Percentiles rank a stretch among this genome's conserved stretches.
These are phyloP conservation scores for Tetrapisispora pingtungensis DNA, from an alignment of 805 yeast genomes.

Conservation along the genomic window DNA sequence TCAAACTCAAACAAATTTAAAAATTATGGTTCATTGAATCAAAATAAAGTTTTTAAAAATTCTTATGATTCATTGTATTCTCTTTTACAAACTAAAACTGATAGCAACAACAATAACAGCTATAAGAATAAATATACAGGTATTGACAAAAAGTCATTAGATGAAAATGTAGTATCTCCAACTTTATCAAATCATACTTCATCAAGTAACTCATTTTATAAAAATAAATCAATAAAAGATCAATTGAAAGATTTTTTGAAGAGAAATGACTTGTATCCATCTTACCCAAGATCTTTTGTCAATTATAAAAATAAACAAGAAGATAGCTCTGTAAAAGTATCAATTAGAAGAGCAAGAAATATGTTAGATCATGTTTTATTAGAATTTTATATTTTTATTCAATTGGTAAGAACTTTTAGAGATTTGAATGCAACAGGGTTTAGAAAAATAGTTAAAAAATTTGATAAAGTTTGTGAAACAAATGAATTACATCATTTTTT, in stretches of 20 bases:
- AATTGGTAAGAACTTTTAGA: constrained; percentile 38
- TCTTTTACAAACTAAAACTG: not conserved
- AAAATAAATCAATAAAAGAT: not conserved
- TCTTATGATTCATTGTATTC: constrained; percentile 4
- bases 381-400: constrained; percentile 25
- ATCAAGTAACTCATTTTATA: not conserved
- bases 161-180: not conserved
- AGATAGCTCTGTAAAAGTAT: not conserved
- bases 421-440: constrained; percentile 78
- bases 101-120: too few species aligned
- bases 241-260: constrained; percentile 9
- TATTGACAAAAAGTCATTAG: too few species aligned
- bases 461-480: constrained; percentile 48
- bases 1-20: not conserved
- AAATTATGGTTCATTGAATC: not conserved
- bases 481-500: constrained; percentile 19
- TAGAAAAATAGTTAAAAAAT: constrained; percentile 81
- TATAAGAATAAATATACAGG: too few species aligned
- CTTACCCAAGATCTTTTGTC: constrained; percentile 18
- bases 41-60: not conserved
- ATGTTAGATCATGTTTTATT: constrained; percentile 22
- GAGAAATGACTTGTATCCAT: constrained; percentile 21
- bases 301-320: not conserved
- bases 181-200: not conserved
- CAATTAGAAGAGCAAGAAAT: constrained; percentile 7